Evolutionary conservation across 768 basidiomycete species (phyloP).

Genomic region (Megacollybia marginata): DNA sequence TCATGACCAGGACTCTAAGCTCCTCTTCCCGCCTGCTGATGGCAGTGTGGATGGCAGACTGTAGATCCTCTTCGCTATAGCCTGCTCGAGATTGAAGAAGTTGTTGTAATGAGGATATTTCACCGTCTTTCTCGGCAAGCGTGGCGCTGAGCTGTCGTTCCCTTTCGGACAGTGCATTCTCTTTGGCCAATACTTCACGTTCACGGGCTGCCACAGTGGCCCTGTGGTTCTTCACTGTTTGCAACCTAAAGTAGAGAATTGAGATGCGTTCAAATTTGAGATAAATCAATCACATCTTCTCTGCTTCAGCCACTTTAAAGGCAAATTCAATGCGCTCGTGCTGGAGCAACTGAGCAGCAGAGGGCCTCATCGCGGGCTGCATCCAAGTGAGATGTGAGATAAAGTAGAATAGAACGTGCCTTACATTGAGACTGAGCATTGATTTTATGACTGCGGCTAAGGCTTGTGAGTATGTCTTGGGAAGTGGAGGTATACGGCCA

Average conservation of each 20-base stretch:
- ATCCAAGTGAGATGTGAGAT: constrained; percentile 3
- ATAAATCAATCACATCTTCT: constrained; percentile 56
- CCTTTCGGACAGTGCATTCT: constrained; percentile 44
- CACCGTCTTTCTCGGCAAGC: constrained; percentile 51
- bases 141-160: constrained; percentile 44
- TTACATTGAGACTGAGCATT: constrained; percentile 81
- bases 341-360: constrained; percentile 71
- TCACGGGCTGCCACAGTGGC: constrained; percentile 48
- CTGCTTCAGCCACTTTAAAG: constrained; percentile 65
- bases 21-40: constrained; percentile 62
- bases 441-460: constrained; percentile 72
- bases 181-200: constrained; percentile 54
- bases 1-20: constrained; percentile 52
- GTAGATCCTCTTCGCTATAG: constrained; percentile 29
- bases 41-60: constrained; percentile 46
- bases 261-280: neutral
- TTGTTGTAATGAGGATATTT: constrained; percentile 43
- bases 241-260: constrained; percentile 37
- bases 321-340: constrained; percentile 71
- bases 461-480: constrained; percentile 72
- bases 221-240: constrained; percentile 59
- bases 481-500: constrained; percentile 87
- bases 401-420: constrained; percentile 2
- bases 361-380: constrained; percentile 83
- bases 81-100: constrained; percentile 25